Base-by-base conservation (phyloP, 768 basidiomycete species). In the Tulasnella sp. region DNA sequence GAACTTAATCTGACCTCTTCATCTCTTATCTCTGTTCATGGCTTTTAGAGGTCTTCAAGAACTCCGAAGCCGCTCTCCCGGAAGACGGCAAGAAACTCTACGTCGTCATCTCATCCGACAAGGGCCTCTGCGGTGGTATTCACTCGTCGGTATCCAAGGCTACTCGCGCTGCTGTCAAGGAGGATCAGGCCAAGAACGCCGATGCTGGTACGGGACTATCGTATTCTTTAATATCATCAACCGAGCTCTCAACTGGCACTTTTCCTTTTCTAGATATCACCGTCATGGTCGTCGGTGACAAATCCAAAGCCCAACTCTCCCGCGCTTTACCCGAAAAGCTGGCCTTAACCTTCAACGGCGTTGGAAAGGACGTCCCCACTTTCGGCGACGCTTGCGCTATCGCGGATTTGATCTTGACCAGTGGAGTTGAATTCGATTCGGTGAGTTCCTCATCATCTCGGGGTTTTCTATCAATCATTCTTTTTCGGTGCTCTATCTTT, bases 111-210 rank as follows among this genome's bases (percentile, higher is more conserved):
- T 97, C 97, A 67, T 98, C 97, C 75, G 97, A 99, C 90, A 96
- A 96, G 86, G 97, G 97, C 85, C 93, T 99, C 76, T 99, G 97
- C 82, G 97, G 97, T 85, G 97, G 97, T 88, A 97, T 99, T 81
- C 97, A 99, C 87, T 99, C 97, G 54, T 95, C 94, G 74, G 93
- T 99, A 82, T 88, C 92, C 80, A 97, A 98, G 85, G 89, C 90
- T 75, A 93, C 94, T 71, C 93, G 93, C 80, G 89, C 88, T 76
- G 91, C 88, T 38, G 81, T 96, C 75, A 84, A 80, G 40, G 77
- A 83, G 38, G 87, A 89, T 36, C 80, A 85, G 86, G 64, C 83
- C 84, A 39, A 87, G 87, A 72, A 86, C 87, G 0, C 49, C 49
- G 22, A 49, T 49, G 4, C 49, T 7, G 9, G 49, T 49, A n/a